Base-by-base conservation (phyloP, 345 rosid genomes). In the Acer saccharum region DNA sequence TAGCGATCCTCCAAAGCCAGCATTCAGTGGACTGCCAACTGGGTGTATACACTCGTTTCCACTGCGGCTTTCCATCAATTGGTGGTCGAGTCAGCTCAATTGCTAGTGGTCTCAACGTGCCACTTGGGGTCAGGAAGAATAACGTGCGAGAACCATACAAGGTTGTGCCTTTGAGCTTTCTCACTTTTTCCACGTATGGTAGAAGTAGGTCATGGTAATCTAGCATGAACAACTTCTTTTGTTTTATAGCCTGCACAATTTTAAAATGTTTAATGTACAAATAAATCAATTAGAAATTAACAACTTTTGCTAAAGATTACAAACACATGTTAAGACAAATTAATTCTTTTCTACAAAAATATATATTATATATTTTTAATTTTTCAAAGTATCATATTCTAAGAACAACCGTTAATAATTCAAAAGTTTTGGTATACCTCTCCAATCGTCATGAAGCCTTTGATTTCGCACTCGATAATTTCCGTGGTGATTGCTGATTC, bases 1-100 rank as follows among this genome's bases (percentile, higher is more conserved):
- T 94, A 63, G 98, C 95, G 6, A 92, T 75, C 71, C 23, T 87
- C 98, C 97, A 92, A 1, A 88, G 87, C 98, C 95, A 92, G 81
- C 18, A 20, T 11, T 76, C 78, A 0, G 97, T 94, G 70, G 91
- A 61, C 73, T 86, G 62, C 77, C 67, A 79, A 6, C 77, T 46
- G 2, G 92, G 93, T 0, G 76, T 44, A 78, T 78, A 90, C 12
- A 85, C 95, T 67, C 85, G 65, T 79, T 78, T 88, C 97, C 97
- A 92, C 65, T 89, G 97, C 2, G 92, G 90, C 52, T 83, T 88
- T 35, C 89, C 87, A 7, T 83, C 80, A 29, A 81, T 78, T 1
- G 85, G 86, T 3, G 95, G 95, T 13, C 94, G 84, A 46, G 86
- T 83, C 8, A 92, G 84, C 83, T 94, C 98, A 5, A 94, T 92